phyloP scores from a whole-genome alignment of 2,329 filamentous ascomycete species.

The Nemania abortiva region DNA sequence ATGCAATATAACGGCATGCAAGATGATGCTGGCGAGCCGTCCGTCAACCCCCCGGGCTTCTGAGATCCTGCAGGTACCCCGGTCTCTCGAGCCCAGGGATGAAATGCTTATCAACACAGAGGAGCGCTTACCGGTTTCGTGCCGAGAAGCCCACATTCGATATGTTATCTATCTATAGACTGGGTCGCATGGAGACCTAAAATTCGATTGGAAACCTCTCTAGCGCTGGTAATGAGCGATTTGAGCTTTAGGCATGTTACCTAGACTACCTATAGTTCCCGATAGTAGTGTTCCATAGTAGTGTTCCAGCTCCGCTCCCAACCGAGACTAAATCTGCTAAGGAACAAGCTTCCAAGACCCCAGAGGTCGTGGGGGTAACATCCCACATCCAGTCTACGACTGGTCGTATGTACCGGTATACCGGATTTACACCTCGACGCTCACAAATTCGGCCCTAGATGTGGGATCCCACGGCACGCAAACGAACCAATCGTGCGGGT shows the following conservation, averaged over 20 bases:
- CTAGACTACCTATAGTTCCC: conserved; percentile 8
- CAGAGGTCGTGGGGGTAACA: conserved; percentile 28
- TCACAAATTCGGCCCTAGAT: conserved; percentile 2
- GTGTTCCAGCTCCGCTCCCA: conserved; percentile 11
- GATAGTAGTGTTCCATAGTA: conserved; percentile 10
- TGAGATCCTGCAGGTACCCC: conserved; percentile 41
- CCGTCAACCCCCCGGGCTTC: conserved; percentile 27
- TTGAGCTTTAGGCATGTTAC: conserved; percentile 4
- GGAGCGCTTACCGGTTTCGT: conserved; percentile 17
- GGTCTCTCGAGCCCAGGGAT: conserved; percentile 31
- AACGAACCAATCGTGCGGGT: conserved; percentile 23
- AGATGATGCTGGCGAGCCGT: conserved; percentile 35
- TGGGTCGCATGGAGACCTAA: conserved; percentile 17
- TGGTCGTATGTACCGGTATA: conserved; percentile 30
- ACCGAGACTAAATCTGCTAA: conserved; percentile 18
- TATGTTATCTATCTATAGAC: conserved; percentile 16
- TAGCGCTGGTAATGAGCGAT: neutral
- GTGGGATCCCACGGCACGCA: conserved; percentile 7
- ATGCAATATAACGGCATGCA: conserved; percentile 38
- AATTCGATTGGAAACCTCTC: neutral
- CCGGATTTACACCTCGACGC: conserved; percentile 32
- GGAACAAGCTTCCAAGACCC: conserved; percentile 20
- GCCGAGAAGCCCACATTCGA: conserved; percentile 14
- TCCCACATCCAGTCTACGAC: conserved; percentile 12
- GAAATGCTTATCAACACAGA: conserved; percentile 34